Conservation (phyloP, 805 yeast species). For the Komagataella pastoris region DNA sequence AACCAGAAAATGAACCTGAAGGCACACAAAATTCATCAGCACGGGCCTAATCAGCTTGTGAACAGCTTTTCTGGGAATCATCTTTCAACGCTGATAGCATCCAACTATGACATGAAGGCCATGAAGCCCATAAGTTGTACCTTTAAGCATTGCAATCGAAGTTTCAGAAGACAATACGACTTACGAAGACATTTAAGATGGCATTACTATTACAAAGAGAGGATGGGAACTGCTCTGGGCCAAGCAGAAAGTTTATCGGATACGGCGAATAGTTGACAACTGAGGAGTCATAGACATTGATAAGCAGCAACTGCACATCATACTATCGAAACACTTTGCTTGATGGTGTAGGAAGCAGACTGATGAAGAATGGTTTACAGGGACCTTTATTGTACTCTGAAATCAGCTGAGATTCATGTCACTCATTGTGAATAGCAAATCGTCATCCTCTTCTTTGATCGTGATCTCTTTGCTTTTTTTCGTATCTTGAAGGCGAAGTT, state of each 20-base stretch:
- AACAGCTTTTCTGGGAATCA: neutral
- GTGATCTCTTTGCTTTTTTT: constrained; percentile 1
- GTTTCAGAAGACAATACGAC: constrained; percentile 36
- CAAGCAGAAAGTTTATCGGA: neutral
- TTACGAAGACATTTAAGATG: constrained; percentile 35
- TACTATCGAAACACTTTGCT: too few species aligned
- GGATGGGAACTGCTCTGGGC: neutral
- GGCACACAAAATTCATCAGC: neutral
- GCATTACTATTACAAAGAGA: constrained; percentile 23
- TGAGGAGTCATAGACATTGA: neutral
- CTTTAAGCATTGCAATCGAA: constrained; percentile 32
- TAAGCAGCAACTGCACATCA: too few species aligned
- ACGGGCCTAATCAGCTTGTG: neutral
- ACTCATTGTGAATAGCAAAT: constrained; percentile 58
- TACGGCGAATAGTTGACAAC: neutral
- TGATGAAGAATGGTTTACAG: too few species aligned
- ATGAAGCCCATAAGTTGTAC: constrained; percentile 30
- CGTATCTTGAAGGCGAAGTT: neutral
- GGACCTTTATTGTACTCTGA: neutral
- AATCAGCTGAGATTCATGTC: constrained; percentile 32
- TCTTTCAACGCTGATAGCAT: constrained; percentile 18
- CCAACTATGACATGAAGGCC: constrained; percentile 21
- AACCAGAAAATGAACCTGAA: neutral
- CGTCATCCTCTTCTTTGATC: constrained; percentile 51
- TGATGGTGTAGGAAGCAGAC: too few species aligned